A percentile compares a stretch with the other conserved stretches of the same genome.
Evolutionary conservation across 2,329 filamentous ascomycete species (phyloP).

Genomic region (Phoma sp.): DNA sequence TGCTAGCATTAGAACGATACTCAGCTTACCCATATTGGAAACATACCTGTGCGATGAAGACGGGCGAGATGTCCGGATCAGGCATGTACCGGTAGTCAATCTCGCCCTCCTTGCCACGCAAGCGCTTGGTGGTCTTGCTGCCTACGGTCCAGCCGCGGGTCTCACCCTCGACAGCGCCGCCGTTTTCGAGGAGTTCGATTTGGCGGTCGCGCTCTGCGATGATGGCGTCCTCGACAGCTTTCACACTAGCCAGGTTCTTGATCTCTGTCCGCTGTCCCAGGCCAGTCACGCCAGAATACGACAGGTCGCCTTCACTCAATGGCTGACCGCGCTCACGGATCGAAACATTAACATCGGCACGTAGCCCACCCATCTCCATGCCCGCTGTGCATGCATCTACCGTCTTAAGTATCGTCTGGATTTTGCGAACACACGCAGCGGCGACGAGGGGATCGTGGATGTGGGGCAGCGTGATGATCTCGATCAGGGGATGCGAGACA

Average conservation of each 20-base stretch:
- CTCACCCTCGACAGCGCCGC: conserved; percentile 79
- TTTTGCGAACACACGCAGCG: conserved; percentile 85
- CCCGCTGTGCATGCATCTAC: conserved; percentile 87
- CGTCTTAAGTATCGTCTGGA: conserved; percentile 78
- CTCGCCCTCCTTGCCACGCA: conserved; percentile 94
- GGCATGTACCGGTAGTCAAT: conserved; percentile 99
- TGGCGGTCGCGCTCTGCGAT: conserved; percentile 89
- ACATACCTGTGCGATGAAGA: conserved; percentile 69
- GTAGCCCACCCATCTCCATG: conserved; percentile 90
- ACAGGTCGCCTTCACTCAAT: conserved; percentile 42
- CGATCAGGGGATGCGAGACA: conserved; percentile 86
- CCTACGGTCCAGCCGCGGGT: conserved; percentile 93
- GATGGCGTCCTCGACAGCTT: conserved; percentile 93
- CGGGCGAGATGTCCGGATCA: conserved; percentile 84
- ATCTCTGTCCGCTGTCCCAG: conserved; percentile 93
- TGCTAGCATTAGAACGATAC: conserved; percentile 23
- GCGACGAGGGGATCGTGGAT: conserved; percentile 88
- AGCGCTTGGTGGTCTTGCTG: conserved; percentile 76
- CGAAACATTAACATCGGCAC: conserved; percentile 96
- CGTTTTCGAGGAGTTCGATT: conserved; percentile 77
- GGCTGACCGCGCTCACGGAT: conserved; percentile 63
- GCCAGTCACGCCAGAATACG: conserved; percentile 64
- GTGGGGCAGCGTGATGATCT: conserved; percentile 91
- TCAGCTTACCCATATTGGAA: not conserved
- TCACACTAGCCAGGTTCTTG: conserved; percentile 95